Base-by-base conservation (phyloP, 2,329 filamentous ascomycete species). In the Venturia effusa region DNA sequence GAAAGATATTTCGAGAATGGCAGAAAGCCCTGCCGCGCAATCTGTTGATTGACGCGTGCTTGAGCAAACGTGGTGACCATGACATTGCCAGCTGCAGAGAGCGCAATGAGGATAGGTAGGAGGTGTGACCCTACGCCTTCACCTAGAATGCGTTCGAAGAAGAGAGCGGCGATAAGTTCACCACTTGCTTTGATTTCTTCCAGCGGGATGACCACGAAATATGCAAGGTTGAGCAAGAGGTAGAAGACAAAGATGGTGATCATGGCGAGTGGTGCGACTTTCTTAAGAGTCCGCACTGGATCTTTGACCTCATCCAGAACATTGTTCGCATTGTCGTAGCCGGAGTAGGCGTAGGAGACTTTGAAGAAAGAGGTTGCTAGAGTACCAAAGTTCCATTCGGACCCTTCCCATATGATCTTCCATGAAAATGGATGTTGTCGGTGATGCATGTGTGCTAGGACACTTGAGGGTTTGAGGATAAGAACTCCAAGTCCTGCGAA, bases 11-110 rank as follows among this genome's bases (percentile, higher is more conserved):
- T 76, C 0, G 85, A 80, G 64, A 81, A 89, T 0, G 88, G 88
- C 0, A 91, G 77, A 64, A 90, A 85, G 0, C 88, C 88, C 69
- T 89, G 85, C 22, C 86, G 79, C 2, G 87, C 88, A 63, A 90
- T 84, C 70, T 90, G 87, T 70, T 90, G 87, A 68, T 89, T 89
- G 2, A 89, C 74, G 2, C 87, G 83, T 5, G 86, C 83, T 84
- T 88, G 65, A 0, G 34, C 61, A 30, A 66, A 66, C 17, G 64
- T 55, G 27, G 59, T 60, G 19, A 66, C 64, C 63, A 66, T 64
- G 19, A 65, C 64, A 34, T 64, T 65, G 55, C 64, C 64, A 7
- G 64, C 64, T n/a, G 64, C 64, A 17, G 27, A 54, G 4, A 65
- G 30, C 13, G 64, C 64, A 6, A 66, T 59, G 5, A 60, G 37